phyloP scores from a whole-genome alignment of 805 yeast species.

The Ogataea chonburiensis region DNA sequence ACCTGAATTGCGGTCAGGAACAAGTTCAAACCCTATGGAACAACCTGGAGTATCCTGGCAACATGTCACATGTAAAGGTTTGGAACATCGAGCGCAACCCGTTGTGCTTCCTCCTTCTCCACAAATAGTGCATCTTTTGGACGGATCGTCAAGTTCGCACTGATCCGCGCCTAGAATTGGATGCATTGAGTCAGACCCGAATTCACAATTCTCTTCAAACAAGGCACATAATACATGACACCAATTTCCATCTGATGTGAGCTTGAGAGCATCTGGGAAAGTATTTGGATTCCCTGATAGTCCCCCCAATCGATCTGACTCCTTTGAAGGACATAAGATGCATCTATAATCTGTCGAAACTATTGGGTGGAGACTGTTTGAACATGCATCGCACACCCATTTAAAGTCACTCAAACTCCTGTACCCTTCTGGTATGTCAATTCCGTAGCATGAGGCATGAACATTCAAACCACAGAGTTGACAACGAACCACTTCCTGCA shows the following conservation, averaged over 20 bases:
- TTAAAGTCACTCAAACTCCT: conserved; percentile 32
- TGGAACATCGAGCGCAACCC: conserved; percentile 46
- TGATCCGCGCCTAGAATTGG: conserved; percentile 43
- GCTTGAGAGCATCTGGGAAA: conserved; percentile 63
- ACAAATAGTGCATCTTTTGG: conserved; percentile 45
- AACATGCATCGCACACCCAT: conserved; percentile 83
- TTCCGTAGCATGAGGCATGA: conserved; percentile 72
- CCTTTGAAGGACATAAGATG: conserved; percentile 59
- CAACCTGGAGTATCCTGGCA: conserved; percentile 48
- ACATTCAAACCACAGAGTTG: conserved; percentile 64
- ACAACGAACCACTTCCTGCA: conserved; percentile 51
- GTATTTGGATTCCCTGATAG: conserved; percentile 41
- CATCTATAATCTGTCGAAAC: conserved; percentile 60
- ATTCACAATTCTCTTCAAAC: conserved; percentile 45
- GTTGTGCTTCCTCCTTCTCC: conserved; percentile 50
- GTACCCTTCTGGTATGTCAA: conserved; percentile 19
- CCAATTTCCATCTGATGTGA: conserved; percentile 72
- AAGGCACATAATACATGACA: conserved; percentile 73
- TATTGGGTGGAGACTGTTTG: conserved; percentile 63
- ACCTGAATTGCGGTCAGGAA: conserved; percentile 20
- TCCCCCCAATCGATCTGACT: conserved; percentile 45
- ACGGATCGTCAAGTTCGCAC: conserved; percentile 32
- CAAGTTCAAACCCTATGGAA: conserved; percentile 53
- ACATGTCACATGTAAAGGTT: conserved; percentile 53
- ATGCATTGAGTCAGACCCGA: conserved; percentile 43